Conservation (phyloP, 164 flowering plant genomes). For the Warburgia ugandensis region DNA sequence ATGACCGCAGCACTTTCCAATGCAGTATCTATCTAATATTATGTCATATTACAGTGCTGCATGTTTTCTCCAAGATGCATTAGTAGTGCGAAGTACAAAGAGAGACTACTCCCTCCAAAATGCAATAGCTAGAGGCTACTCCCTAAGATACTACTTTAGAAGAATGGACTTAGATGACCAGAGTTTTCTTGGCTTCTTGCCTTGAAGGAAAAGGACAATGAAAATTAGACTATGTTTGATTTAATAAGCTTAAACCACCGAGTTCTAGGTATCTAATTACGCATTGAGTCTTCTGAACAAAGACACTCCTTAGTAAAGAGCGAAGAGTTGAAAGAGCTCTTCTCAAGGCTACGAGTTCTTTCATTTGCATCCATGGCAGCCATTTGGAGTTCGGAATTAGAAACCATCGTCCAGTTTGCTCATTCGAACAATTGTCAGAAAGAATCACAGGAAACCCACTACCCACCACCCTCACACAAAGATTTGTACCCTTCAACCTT, state of each 20-base stretch:
- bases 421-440: slow-evolving; percentile 28
- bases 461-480: slow-evolving; percentile 25
- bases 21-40: no score
- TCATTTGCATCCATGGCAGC: slow-evolving; percentile 28
- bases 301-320: slow-evolving; percentile 31
- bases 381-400: slow-evolving; percentile 26
- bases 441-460: slow-evolving; percentile 22
- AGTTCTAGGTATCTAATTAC: slow-evolving; percentile 27
- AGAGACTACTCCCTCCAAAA: no score
- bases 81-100: no score
- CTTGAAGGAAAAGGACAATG: no score
- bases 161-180: no score
- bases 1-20: no score
- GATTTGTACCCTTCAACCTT: slow-evolving; percentile 18
- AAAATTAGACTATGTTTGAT: slow-evolving; percentile 15
- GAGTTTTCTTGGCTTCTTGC: no score
- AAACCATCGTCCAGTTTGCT: slow-evolving; percentile 25
- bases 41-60: no score
- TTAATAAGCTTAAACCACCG: slow-evolving; percentile 46
- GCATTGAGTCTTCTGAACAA: slow-evolving; percentile 21
- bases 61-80: no score
- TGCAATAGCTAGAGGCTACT: no score
- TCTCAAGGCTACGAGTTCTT: slow-evolving; percentile 26
- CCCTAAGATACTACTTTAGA: no score
- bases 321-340: slow-evolving; percentile 10